Percentiles rank a stretch among this genome's conserved stretches.
Evolutionary conservation across 2,329 filamentous ascomycete genomes (phyloP).

Genomic region (Gremmenia infestans): DNA sequence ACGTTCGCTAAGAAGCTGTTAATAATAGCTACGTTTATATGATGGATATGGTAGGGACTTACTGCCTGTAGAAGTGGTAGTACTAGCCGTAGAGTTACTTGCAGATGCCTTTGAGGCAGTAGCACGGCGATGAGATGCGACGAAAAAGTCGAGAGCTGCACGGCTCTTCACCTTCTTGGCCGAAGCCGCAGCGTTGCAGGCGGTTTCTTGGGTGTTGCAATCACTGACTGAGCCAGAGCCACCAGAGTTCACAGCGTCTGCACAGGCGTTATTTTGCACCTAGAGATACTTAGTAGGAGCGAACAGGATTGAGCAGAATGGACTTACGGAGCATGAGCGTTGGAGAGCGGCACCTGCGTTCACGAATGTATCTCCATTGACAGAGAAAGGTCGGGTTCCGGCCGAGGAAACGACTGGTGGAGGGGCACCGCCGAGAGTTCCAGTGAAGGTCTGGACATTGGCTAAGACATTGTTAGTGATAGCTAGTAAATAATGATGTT

Average conservation of each 20-base stretch:
- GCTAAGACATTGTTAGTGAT: slow-evolving; percentile 14
- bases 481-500: not conserved
- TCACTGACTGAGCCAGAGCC: slow-evolving; percentile 40
- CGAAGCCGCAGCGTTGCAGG: slow-evolving; percentile 35
- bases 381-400: slow-evolving; percentile 47
- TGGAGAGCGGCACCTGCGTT: slow-evolving; percentile 51
- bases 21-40: not conserved
- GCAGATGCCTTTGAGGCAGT: slow-evolving; percentile 38
- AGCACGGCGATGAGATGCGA: slow-evolving; percentile 39
- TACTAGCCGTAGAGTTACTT: too few relatives aligned
- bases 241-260: slow-evolving; percentile 51
- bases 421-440: slow-evolving; percentile 45
- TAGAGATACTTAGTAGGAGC: not conserved
- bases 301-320: not conserved
- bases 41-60: not conserved
- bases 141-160: slow-evolving; percentile 33
- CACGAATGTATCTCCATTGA: slow-evolving; percentile 54
- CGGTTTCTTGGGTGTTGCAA: slow-evolving; percentile 50
- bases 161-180: slow-evolving; percentile 20
- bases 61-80: slow-evolving; percentile 35
- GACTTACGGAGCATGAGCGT: slow-evolving; percentile 52
- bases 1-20: slow-evolving; percentile 29
- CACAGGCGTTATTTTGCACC: slow-evolving; percentile 55
- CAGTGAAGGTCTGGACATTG: slow-evolving; percentile 39
- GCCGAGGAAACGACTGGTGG: slow-evolving; percentile 47